These are phyloP conservation scores for Eutrema japonicum DNA, from an alignment of 345 rosid species.

Conservation along the genomic window DNA sequence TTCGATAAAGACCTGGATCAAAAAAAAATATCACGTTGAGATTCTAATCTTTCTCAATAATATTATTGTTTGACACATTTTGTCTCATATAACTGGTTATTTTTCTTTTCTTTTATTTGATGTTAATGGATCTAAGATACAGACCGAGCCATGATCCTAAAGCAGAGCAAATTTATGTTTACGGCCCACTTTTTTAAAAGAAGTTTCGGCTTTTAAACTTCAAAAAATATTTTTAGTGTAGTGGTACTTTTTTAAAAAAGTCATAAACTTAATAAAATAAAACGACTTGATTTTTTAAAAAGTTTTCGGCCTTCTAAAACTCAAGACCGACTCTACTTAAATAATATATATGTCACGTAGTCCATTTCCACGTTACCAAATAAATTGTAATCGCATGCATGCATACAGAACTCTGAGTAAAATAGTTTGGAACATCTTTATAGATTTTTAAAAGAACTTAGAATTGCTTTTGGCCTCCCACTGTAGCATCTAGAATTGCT, in stretches of 20 bases:
- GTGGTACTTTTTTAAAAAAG: too few species aligned
- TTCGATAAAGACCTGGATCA: conserved; percentile 56
- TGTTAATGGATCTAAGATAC: conserved; percentile 7
- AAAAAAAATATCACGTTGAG: conserved; percentile 39
- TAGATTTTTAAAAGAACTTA: background rate
- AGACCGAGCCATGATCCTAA: too few species aligned
- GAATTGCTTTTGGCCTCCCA: background rate
- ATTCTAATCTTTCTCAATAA: conserved; percentile 10
- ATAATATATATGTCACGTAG: conserved; percentile 19
- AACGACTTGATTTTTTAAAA: too few species aligned
- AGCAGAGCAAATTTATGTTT: too few species aligned
- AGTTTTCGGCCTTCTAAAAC: too few species aligned
- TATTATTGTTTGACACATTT: background rate
- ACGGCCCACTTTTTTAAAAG: too few species aligned
- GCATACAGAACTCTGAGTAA: background rate
- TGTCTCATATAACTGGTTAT: conserved; percentile 20
- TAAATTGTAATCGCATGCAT: conserved; percentile 6
- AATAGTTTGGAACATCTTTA: conserved; percentile 12
- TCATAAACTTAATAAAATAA: too few species aligned
- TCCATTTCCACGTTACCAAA: conserved; percentile 17
- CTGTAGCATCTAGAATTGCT: background rate
- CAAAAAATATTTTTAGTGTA: too few species aligned
- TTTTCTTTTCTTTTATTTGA: background rate
- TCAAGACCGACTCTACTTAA: fast-evolving
- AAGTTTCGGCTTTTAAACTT: too few species aligned